Evolutionary conservation across 768 basidiomycete genomes (phyloP), one percentile per base, ranked within the genome.

Genomic region (Pleurotus djamor): DNA sequence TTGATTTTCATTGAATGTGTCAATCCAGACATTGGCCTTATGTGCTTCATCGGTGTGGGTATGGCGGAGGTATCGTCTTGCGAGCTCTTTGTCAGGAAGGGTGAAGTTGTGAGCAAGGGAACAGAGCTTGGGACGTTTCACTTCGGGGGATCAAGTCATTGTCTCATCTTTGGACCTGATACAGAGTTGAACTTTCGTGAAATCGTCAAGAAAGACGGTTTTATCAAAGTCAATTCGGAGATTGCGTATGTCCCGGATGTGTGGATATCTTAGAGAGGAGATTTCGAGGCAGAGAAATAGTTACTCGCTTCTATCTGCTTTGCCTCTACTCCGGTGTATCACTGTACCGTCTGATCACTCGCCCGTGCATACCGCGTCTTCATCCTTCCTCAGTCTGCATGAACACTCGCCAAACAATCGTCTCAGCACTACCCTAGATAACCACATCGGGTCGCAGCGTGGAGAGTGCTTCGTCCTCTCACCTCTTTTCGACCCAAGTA

Each of bases 61-160:
- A 84, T 88, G 76, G 74, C 74, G 1, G 86, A 88, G 67, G 76
- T 87, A 0, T 87, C 83, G 35, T 85, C 83, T n/a, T 83, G 80
- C 60, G 77, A 80, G 60, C 64, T 79, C 14, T 77, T 71, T 1
- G 84, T 86, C 28, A 69, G 68, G 63, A 70, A 67, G 14, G 80
- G 81, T 1, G 66, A 85, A 33, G 60, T 60, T 37, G 67, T 87
- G 21, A 71, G 70, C 57, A 79, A 79, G 61, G 85, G 87, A 0
- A 80, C 86, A 35, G 69, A 86, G 65, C 59, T 84, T 0, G 87
- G 86, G 58, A 78, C 72, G 76, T 83, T 87, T 79, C 85, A 85
- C 65, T 86, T 83, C 69, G 85, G 83, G 7, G 85, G 84, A 6
- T 85, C 81, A 41, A 76, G 80, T 0, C 75, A 82, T 59, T 69